These are phyloP conservation scores for Cryptosporidium muris DNA, from an alignment of 169 alveolate species.

Conservation along the genomic window DNA sequence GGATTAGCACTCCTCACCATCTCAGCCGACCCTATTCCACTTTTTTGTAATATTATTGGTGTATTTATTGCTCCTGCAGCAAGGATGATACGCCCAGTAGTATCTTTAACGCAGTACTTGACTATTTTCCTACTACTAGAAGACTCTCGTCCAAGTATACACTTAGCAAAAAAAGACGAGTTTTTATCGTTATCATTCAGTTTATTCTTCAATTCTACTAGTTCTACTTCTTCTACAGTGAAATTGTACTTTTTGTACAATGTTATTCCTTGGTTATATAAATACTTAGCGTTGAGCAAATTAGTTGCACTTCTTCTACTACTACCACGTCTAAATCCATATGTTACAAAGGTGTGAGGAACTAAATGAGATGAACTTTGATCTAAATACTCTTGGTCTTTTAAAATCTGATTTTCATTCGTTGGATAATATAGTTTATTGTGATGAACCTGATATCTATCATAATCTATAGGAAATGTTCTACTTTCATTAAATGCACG, in stretches of 20 bases:
- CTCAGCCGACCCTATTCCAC: constrained; percentile 50
- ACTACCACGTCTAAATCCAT: constrained; percentile 44
- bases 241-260: constrained; percentile 7
- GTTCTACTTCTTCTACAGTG: constrained; percentile 11
- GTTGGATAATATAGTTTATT: not conserved
- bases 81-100: constrained; percentile 15
- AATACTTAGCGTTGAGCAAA: not conserved
- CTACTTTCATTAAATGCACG: constrained; percentile 52
- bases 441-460: not conserved
- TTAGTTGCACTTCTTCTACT: constrained; percentile 31
- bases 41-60: constrained; percentile 66
- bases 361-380: constrained; percentile 26
- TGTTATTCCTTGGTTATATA: not conserved
- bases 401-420: not conserved
- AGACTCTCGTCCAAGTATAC: not conserved
- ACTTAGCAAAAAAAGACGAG: not conserved
- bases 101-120: constrained; percentile 14
- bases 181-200: not conserved
- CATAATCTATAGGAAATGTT: constrained; percentile 24
- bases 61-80: constrained; percentile 63
- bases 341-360: constrained; percentile 42
- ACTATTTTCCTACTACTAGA: not conserved
- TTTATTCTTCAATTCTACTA: not conserved
- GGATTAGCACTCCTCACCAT: constrained; percentile 24
- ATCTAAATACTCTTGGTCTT: not conserved